Conservation (phyloP, 1,284 basidiomycete genomes). For the Thelephora terrestris region DNA sequence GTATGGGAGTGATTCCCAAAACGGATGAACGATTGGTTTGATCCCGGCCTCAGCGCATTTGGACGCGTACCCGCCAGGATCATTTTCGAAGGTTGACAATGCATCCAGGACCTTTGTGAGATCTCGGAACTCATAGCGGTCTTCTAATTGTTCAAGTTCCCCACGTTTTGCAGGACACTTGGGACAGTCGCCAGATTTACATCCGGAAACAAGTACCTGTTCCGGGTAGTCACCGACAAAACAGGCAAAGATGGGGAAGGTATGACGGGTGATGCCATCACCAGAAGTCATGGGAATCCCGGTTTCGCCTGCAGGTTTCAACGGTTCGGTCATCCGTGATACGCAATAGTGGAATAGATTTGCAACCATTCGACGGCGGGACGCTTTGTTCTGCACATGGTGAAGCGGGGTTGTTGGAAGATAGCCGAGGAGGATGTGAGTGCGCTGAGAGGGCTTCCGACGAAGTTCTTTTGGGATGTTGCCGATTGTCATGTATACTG, state of each 20-base stretch:
- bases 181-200: conserved; percentile 17
- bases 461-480: conserved; percentile 33
- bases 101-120: conserved; percentile 6
- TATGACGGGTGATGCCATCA: conserved; percentile 14
- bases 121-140: conserved; percentile 3
- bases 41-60: conserved; percentile 8
- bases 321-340: conserved; percentile 17
- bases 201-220: too few species aligned
- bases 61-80: conserved; percentile 1
- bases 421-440: conserved; percentile 29
- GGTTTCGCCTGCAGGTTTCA: conserved; percentile 17
- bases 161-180: conserved; percentile 7
- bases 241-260: conserved; percentile 18
- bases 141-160: conserved; percentile 3
- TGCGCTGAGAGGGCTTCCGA: conserved; percentile 24
- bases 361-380: too few species aligned
- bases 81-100: conserved; percentile 3
- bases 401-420: conserved; percentile 25
- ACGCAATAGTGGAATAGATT: conserved; percentile 29
- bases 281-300: conserved; percentile 18
- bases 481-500: too few species aligned
- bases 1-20: conserved; percentile 28
- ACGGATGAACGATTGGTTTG: conserved; percentile 20
- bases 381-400: conserved; percentile 21
- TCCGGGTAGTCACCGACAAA: conserved; percentile 21